Base-by-base conservation (phyloP, 768 basidiomycete genomes). In the Boletus rubroflammeus region DNA sequence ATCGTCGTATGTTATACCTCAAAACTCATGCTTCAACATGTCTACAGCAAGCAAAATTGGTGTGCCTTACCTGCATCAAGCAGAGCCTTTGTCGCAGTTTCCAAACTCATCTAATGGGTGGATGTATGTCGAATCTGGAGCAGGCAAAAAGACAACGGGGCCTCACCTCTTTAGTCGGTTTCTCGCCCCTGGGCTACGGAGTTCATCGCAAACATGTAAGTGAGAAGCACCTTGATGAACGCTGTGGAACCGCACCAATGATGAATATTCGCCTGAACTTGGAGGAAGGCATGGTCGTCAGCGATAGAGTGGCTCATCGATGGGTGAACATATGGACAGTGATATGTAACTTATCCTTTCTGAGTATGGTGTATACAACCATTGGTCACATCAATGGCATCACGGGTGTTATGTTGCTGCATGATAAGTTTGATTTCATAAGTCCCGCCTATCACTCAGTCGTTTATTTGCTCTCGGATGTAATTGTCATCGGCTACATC, bases 41-140 rank as follows among this genome's bases (percentile, higher is more conserved):
- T 25, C 14, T 9, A 10, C 3, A 23, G 6, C 1, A 14, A 29
- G 19, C 7, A 40, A 21, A 13, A 3, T 23, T 29, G 31, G 35
- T 1, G 9, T 23, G 40, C 19, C 70, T 46, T 21, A 84, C 87
- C 87, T 59, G 90, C 89, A 64, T 93, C 91, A 23, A 93, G 79
- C 15, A 93, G 76, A 0, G 90, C 90, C 60, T 94, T 93, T 1
- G 88, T 90, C 2, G 86, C 82, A 3, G 90, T 91, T 68, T 93
- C 91, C 45, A 41, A 21, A 23, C 47, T 41, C 52, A 51, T 51
- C 47, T 54, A 28, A 35, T 9, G 13, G 17, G 25, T 14, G 34
- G 15, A 21, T 11, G 31, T 1, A 46, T 9, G 15, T 47, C 17
- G 6, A 38, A 17, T 19, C 19, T 6, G 29, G 10, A 25, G 17